phyloP scores from a whole-genome alignment of 106 monocot genomes.

The Alisma plantagoaquatica region DNA sequence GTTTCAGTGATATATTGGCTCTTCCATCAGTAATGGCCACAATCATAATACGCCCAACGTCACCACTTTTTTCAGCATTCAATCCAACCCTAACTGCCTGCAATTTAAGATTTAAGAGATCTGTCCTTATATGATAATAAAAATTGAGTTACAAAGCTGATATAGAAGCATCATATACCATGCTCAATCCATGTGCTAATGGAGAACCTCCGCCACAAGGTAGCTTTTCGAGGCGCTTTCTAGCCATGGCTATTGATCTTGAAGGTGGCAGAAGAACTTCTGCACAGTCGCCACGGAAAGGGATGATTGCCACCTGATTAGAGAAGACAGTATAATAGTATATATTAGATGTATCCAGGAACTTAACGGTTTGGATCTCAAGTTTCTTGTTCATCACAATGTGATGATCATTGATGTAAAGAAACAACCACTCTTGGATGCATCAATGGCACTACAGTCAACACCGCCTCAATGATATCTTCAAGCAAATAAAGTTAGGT shows the following conservation, averaged over 20 bases:
- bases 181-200: conserved; percentile 97
- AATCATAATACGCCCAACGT: conserved; percentile 97
- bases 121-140: too few relatives aligned
- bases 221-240: conserved; percentile 92
- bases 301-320: conserved; percentile 84
- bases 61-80: conserved; percentile 99
- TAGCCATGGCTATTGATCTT: conserved; percentile 97
- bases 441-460: too few relatives aligned
- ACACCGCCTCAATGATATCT: too few relatives aligned
- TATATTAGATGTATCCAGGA: too few relatives aligned
- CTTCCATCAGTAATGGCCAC: conserved; percentile 99
- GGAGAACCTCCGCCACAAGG: conserved; percentile 99
- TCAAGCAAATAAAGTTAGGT: too few relatives aligned
- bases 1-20: conserved; percentile 89
- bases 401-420: too few relatives aligned
- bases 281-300: conserved; percentile 96
- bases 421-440: too few relatives aligned
- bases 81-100: conserved; percentile 99
- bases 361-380: too few relatives aligned
- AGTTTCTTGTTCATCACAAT: too few relatives aligned
- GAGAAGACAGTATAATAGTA: too few relatives aligned
- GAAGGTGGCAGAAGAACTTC: conserved; percentile 98
- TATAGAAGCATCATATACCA: conserved; percentile 30
- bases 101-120: too few relatives aligned
- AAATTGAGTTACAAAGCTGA: too few relatives aligned